Conservation (phyloP, 208 protist genomes). For the Trypanosoma conorhini region DNA sequence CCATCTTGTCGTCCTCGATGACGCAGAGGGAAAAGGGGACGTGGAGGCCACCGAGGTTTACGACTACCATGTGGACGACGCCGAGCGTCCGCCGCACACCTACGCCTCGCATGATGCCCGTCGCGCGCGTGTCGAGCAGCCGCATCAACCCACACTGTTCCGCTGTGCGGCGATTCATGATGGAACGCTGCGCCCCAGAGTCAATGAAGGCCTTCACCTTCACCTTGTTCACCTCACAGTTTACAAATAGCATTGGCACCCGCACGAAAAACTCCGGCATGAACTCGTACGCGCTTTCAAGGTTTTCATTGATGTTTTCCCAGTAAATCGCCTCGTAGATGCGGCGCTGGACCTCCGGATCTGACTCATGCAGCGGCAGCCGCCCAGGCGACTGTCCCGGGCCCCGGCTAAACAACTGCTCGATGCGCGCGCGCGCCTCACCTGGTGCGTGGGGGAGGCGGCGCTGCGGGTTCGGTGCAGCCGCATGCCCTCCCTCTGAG, state of each 20-base stretch:
- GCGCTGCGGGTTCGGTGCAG: neutral
- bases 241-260: slow-evolving; percentile 94
- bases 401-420: slow-evolving; percentile 6
- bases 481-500: neutral
- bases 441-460: neutral
- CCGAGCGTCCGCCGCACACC: slow-evolving; percentile 91
- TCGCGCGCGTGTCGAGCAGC: slow-evolving; percentile 87
- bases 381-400: neutral
- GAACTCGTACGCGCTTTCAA: slow-evolving; percentile 91
- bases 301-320: slow-evolving; percentile 90
- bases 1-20: slow-evolving; percentile 85
- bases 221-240: slow-evolving; percentile 85
- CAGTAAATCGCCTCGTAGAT: slow-evolving; percentile 83
- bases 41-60: slow-evolving; percentile 77
- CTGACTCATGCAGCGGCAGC: slow-evolving; percentile 39
- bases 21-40: slow-evolving; percentile 90
- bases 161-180: slow-evolving; percentile 84
- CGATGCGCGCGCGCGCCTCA: slow-evolving; percentile 11
- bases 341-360: slow-evolving; percentile 69
- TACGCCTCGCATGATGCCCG: slow-evolving; percentile 89
- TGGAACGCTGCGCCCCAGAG: slow-evolving; percentile 78
- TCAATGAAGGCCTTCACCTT: slow-evolving; percentile 96
- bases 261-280: slow-evolving; percentile 92
- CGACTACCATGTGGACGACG: slow-evolving; percentile 83
- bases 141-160: slow-evolving; percentile 86